Base-by-base conservation (phyloP, 495 filamentous ascomycete species). In the Penicillium steckii region DNA sequence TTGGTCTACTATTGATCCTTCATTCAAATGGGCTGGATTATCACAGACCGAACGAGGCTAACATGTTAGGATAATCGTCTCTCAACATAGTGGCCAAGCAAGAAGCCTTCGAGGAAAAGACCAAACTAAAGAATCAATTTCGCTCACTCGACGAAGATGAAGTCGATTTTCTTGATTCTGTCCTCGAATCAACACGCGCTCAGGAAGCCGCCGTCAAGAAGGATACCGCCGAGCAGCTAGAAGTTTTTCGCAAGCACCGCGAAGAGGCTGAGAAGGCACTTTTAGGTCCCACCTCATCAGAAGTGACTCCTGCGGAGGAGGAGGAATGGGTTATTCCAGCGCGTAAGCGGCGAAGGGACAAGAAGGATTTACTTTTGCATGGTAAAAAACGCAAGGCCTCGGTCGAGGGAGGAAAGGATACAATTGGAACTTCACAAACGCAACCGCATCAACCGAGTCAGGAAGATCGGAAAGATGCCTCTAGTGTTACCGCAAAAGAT, bases 21-120 rank as follows among this genome's bases (percentile, higher is more conserved):
- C 18, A 5, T 7, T n/a, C 33, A 7, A 4, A 2, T 15, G 32
- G 13, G 7, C 13, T 4, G 7, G 32, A 17, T 30, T 13, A 17
- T 15, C 33, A n/a, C 33, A 18, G 33, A 15, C 10, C 15, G 56
- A 33, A 46, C 30, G 50, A 32, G 61, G 62, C 79, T 85, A 53
- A 85, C 77, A 79, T 81, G 71, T 77, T 69, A 81, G 80, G 71
- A 64, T 68, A 66, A 66, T 60, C 26, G 51, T 56, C 60, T 43
- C 55, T 38, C 38, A 44, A 55, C 33, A 19, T 55, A 94, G 91
- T 88, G 65, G 90, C 90, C 56, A 97, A 97, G 70, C 91, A 97
- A 73, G 92, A 95, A 62, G 91, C 90, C 44, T 96, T 97, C 68
- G 93, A 96, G 69, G 95, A 98, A 69, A 86, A 88, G 56, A 82